Conservation (phyloP, 164 flowering plant genomes). For the Vitis rotundifolia region DNA sequence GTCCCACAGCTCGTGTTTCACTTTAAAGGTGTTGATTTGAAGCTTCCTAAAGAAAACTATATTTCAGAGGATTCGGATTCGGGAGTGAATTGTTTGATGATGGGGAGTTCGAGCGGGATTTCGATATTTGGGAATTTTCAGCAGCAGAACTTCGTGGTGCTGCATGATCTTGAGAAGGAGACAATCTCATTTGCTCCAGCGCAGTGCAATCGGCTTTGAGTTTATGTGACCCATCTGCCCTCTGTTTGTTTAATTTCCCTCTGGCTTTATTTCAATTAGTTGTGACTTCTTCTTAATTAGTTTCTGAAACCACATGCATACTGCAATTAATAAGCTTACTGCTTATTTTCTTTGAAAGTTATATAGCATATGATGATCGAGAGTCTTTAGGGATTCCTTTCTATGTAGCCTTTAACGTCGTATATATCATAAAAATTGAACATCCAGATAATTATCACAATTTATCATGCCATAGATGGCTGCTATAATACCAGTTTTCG, state of each 20-base stretch:
- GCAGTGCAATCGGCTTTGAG: slow-evolving; percentile 54
- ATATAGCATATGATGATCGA: no score
- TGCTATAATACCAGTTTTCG: no score
- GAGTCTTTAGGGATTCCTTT: no score
- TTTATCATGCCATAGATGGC: no score
- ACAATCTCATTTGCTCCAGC: slow-evolving; percentile 62
- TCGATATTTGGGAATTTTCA: slow-evolving; percentile 88
- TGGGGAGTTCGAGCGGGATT: slow-evolving; percentile 66
- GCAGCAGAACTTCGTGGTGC: slow-evolving; percentile 77
- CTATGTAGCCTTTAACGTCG: no score
- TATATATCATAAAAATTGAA: no score
- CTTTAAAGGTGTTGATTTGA: slow-evolving; percentile 66
- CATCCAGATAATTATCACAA: no score
- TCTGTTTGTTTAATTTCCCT: background rate
- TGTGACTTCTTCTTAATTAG: no score
- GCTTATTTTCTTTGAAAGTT: no score
- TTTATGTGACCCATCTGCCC: background rate
- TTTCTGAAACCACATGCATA: no score
- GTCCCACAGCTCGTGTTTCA: slow-evolving; percentile 77
- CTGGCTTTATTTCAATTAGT: no score
- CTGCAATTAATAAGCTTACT: no score
- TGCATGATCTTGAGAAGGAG: slow-evolving; percentile 74
- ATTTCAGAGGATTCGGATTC: slow-evolving; percentile 52
- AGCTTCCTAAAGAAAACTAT: slow-evolving; percentile 74
- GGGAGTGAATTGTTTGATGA: slow-evolving; percentile 71